Conservation (phyloP, 768 basidiomycete genomes). For the Rhodotorula kratochvilovae region DNA sequence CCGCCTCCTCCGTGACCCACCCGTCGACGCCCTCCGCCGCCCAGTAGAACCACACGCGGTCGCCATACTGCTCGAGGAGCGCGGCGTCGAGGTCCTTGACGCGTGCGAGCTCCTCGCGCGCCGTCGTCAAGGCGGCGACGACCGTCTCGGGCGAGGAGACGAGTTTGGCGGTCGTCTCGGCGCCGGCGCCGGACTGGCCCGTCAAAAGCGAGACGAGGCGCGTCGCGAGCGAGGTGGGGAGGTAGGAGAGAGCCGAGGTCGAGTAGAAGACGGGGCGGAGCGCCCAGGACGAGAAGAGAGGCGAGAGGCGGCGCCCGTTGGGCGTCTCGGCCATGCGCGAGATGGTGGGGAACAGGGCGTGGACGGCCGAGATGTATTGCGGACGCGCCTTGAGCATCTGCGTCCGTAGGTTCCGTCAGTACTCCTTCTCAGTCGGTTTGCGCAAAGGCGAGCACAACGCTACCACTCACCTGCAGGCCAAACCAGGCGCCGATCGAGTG, state of each 20-base stretch:
- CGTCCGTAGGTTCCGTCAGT: neutral
- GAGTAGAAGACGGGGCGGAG: conserved; percentile 27
- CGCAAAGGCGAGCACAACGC: neutral
- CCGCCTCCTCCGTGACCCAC: conserved; percentile 24
- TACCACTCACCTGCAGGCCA: conserved; percentile 54
- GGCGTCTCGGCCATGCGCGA: conserved; percentile 62
- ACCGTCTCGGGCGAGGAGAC: conserved; percentile 26
- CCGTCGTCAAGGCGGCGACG: conserved; percentile 25
- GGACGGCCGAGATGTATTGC: conserved; percentile 52
- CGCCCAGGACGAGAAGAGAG: conserved; percentile 23
- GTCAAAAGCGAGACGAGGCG: conserved; percentile 22
- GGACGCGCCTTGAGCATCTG: conserved; percentile 55
- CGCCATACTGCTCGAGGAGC: neutral
- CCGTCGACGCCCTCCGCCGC: conserved; percentile 25
- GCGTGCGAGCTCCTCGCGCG: conserved; percentile 24
- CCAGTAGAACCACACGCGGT: conserved; percentile 29
- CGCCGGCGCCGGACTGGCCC: conserved; percentile 9
- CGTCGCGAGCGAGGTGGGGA: conserved; percentile 8
- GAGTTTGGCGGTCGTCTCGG: neutral
- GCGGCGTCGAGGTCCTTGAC: conserved; percentile 21
- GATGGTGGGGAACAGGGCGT: conserved; percentile 69
- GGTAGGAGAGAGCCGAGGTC: conserved; percentile 21
- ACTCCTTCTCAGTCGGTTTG: too few species aligned
- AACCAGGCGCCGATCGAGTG: conserved; percentile 76
- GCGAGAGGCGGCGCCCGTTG: conserved; percentile 58